A percentile compares a stretch with the other conserved stretches of the same genome.
Evolutionary conservation across 2,329 filamentous ascomycete genomes (phyloP).

Genomic region (Fusarium newnesense): DNA sequence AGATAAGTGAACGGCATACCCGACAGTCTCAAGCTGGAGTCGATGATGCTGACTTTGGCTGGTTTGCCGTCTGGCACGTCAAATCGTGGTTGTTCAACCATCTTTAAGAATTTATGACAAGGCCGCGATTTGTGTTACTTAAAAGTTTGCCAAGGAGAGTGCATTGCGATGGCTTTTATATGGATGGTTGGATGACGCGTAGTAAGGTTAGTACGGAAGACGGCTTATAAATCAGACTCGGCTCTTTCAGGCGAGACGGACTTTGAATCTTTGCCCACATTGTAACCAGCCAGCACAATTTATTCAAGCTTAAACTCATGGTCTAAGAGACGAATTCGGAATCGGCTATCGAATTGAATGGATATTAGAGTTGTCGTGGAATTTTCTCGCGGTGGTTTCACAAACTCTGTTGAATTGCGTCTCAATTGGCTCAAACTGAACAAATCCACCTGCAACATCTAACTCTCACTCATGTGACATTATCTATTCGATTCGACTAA

Average conservation of each 20-base stretch:
- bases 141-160: fast-evolving
- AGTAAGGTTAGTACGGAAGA: not conserved
- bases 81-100: conserved; percentile 5
- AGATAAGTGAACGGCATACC: not conserved
- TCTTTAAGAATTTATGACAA: not conserved
- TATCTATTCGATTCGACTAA: not conserved
- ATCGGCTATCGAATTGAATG: fast-evolving
- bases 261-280: too few species aligned
- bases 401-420: fast-evolving
- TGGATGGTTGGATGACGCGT: not conserved
- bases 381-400: not conserved
- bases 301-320: fast-evolving
- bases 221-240: not conserved
- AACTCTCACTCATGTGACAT: not conserved
- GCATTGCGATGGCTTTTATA: fast-evolving
- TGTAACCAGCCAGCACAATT: fast-evolving
- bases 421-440: not conserved
- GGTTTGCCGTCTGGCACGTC: not conserved
- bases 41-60: conserved; percentile 22
- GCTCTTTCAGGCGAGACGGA: not conserved
- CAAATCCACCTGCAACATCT: too few species aligned
- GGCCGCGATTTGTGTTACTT: fast-evolving
- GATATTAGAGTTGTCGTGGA: fast-evolving
- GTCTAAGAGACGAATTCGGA: fast-evolving
- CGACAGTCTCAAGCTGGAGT: conserved; percentile 9